phyloP scores from a whole-genome alignment of 2,329 filamentous ascomycete species.

The Pestalotiopsis sp. region DNA sequence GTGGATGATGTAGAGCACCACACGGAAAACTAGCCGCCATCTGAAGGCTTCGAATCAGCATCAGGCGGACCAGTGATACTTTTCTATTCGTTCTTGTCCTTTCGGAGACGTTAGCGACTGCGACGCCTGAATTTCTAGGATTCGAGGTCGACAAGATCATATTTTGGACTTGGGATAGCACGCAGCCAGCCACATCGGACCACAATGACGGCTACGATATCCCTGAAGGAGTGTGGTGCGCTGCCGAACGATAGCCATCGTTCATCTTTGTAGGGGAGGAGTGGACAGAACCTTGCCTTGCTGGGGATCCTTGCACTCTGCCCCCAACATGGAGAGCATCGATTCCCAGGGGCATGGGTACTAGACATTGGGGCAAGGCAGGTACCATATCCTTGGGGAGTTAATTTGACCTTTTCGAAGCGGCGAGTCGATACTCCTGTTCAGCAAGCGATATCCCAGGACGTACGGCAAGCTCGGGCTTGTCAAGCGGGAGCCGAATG shows the following conservation, averaged over 20 bases:
- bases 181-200: conserved; percentile 15
- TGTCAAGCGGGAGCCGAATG: background rate
- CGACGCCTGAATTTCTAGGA: background rate
- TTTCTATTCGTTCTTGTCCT: background rate
- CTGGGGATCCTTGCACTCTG: conserved; percentile 8
- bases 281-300: background rate
- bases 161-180: background rate
- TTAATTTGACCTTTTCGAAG: background rate
- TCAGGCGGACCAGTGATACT: background rate
- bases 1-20: background rate
- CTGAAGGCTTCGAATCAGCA: background rate
- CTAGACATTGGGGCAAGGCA: background rate
- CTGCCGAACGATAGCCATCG: background rate
- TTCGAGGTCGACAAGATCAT: background rate
- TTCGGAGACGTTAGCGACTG: background rate
- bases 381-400: background rate
- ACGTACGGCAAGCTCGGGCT: background rate
- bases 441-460: background rate
- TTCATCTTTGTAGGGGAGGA: background rate
- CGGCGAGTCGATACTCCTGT: background rate
- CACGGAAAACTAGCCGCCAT: background rate
- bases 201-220: conserved; percentile 16
- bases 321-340: background rate
- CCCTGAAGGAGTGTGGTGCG: conserved; percentile 12
- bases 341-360: conserved; percentile 1